Conservation (phyloP, 164 flowering plant genomes). For the Pachysandra terminalis region DNA sequence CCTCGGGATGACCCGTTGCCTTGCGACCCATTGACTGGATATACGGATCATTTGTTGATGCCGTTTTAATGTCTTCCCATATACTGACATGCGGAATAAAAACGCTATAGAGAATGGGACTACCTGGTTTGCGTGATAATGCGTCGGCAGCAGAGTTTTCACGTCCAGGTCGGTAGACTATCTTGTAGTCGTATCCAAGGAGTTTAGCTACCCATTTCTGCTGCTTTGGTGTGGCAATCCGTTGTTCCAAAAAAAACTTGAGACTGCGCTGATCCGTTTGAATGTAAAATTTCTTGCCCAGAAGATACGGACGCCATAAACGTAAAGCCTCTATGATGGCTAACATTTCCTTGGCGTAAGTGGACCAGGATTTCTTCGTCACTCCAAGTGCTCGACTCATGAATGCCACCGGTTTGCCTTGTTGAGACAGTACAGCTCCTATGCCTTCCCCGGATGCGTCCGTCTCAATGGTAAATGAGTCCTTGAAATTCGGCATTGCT, state of each 20-base stretch:
- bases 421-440: not conserved
- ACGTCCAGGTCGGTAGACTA: not conserved
- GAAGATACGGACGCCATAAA: slow-evolving; percentile 15
- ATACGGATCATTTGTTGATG: too few species aligned
- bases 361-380: not conserved
- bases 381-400: not conserved
- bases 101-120: too few species aligned
- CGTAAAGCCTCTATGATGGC: slow-evolving; percentile 4
- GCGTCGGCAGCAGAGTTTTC: slow-evolving; percentile 11
- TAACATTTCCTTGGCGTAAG: slow-evolving; percentile 6
- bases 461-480: slow-evolving; percentile 1
- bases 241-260: slow-evolving; percentile 1
- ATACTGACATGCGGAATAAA: too few species aligned
- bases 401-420: not conserved
- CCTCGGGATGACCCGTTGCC: not conserved
- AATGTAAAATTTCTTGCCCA: not conserved
- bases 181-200: not conserved
- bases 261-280: slow-evolving; percentile 13
- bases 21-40: not conserved
- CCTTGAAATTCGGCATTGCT: slow-evolving; percentile 1
- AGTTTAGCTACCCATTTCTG: slow-evolving; percentile 8
- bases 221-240: slow-evolving; percentile 11
- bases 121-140: not conserved
- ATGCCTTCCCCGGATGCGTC: slow-evolving; percentile 3
- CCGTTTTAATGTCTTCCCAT: too few species aligned